These are phyloP conservation scores for Penicillium subrubescens DNA, from an alignment of 495 filamentous ascomycete genomes.

Conservation along the genomic window DNA sequence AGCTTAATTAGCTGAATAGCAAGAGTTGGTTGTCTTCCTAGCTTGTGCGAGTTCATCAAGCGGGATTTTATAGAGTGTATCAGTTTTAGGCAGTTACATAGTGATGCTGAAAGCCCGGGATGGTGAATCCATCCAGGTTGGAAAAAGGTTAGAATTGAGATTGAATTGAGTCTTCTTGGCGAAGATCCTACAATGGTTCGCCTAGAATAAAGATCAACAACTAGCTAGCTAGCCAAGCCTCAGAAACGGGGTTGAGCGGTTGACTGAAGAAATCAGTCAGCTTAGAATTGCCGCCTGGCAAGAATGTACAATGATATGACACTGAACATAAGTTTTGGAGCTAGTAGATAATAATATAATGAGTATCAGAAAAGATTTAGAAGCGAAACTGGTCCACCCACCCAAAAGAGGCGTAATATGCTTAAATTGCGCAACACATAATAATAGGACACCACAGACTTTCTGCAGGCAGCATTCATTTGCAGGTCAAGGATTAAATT, in stretches of 20 bases:
- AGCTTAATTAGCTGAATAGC: not conserved
- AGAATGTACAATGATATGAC: not conserved
- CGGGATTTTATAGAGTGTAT: not conserved
- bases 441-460: not conserved
- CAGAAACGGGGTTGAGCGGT: not conserved
- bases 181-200: not conserved
- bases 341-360: too few species aligned
- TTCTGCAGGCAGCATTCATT: not conserved
- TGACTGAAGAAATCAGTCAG: not conserved
- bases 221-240: not conserved
- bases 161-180: not conserved
- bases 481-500: not conserved
- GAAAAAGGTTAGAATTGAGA: not conserved
- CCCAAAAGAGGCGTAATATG: too few species aligned
- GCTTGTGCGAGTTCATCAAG: not conserved
- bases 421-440: not conserved
- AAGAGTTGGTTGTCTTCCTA: not conserved
- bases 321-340: too few species aligned
- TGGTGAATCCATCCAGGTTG: not conserved
- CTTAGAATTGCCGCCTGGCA: not conserved
- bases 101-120: not conserved
- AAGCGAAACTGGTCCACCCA: too few species aligned
- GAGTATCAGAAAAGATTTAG: not conserved
- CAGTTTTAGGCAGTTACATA: constrained; percentile 7
- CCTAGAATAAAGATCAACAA: not conserved